Base-by-base conservation (phyloP, 2,329 filamentous ascomycete species). In the Fusarium sp. region DNA sequence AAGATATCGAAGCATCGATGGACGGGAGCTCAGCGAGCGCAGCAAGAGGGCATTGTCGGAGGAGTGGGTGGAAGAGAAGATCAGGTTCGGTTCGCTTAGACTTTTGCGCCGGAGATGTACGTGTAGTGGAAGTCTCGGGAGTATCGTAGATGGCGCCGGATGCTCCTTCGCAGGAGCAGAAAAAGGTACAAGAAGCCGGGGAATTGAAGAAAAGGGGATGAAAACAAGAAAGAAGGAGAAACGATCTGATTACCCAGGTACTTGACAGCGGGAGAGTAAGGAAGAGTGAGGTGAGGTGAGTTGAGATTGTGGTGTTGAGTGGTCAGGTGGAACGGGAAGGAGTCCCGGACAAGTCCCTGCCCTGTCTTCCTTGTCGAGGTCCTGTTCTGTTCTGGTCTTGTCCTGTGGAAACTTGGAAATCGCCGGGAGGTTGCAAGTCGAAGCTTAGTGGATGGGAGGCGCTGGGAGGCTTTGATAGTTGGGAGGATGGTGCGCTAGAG, bases 1-100 rank as follows among this genome's bases (percentile, higher is more conserved):
- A 61, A 57, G 63, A 69, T 67, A 65, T 45, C 72, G 76, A 71
- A 77, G 76, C 76, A 78, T 78, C 64, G 75, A 73, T 66, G 58
- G 66, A 63, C 31, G 54, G 59, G 27, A 58, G 64, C 76, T 78
- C 73, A 77, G 52, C 65, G 64, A 70, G 72, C 40, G 62, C 61
- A 31, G 63, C 70, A 62, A 24, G 64, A 65, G 69, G 50, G 63
- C 76, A 78, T 78, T 75, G 47, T 78, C 59, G 73, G 54, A 45
- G 47, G 68, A 50, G 73, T 45, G 50, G 47, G 66, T 60, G 62
- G 66, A 57, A 61, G 18, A 27, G 29, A 52, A 18, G 47, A 29
- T n/a, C 29, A 31, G 29, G 29, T 31, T 52, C 47, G 47, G 50
- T 54, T 54, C 63, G 63, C 42, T 66, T 62, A 63, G 54, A 45